phyloP scores from a whole-genome alignment of 1,139 yeast species.

The Eremothecium coryli region DNA sequence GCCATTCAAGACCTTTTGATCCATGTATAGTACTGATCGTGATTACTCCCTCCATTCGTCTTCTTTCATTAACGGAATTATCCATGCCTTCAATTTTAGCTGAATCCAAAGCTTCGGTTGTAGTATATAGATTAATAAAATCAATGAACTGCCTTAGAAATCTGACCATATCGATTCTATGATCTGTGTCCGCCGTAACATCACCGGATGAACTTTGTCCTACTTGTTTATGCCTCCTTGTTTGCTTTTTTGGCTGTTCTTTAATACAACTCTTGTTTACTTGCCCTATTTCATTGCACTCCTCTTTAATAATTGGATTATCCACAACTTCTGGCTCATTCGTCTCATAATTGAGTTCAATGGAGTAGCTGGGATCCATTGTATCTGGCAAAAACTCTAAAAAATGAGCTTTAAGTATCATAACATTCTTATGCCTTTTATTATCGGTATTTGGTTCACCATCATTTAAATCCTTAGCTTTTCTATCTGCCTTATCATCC shows the following conservation, averaged over 20 bases:
- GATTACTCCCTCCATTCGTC: constrained; percentile 27
- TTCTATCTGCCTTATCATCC: constrained; percentile 21
- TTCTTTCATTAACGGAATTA: constrained; percentile 14
- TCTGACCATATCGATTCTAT: constrained; percentile 17
- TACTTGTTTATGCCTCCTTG: background rate
- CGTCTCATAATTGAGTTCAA: constrained; percentile 17
- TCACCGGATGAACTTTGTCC: background rate
- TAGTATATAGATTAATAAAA: constrained; percentile 51
- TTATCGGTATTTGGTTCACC: constrained; percentile 17
- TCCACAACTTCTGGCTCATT: constrained; percentile 7
- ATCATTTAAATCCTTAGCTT: constrained; percentile 15
- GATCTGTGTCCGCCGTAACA: constrained; percentile 14
- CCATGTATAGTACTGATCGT: constrained; percentile 75
- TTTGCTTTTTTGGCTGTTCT: background rate
- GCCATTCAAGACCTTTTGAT: constrained; percentile 94
- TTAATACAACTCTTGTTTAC: constrained; percentile 18
- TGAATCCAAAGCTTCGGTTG: constrained; percentile 14
- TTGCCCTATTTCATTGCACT: background rate
- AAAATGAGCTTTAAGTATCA: constrained; percentile 39
- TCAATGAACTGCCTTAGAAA: constrained; percentile 46
- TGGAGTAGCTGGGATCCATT: constrained; percentile 3
- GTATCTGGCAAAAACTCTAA: constrained; percentile 15
- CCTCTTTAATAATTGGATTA: constrained; percentile 1
- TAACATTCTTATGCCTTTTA: constrained; percentile 34
- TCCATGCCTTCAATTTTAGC: constrained; percentile 14